These are phyloP conservation scores for Phylloporus sp. DNA, from an alignment of 1,284 basidiomycete genomes.

Conservation along the genomic window DNA sequence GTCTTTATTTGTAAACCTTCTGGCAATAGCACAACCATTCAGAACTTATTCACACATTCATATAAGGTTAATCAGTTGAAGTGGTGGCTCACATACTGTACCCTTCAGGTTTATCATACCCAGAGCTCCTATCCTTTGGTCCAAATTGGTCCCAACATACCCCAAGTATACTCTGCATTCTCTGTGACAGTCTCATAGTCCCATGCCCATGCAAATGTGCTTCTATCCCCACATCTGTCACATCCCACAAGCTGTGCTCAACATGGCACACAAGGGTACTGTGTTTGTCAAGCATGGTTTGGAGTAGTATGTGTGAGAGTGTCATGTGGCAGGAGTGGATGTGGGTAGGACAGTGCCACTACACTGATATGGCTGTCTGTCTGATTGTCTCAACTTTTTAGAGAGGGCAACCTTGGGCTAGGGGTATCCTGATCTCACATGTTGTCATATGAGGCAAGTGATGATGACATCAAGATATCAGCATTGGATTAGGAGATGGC, in stretches of 20 bases:
- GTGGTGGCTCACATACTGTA: no score
- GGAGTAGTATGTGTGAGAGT: conserved; percentile 73
- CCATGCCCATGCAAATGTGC: conserved; percentile 1
- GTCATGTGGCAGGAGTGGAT: conserved; percentile 56
- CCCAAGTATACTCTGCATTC: conserved; percentile 34
- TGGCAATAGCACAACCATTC: no score
- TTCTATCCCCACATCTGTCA: not conserved
- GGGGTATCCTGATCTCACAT: not conserved
- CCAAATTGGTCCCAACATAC: no score
- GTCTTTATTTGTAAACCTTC: no score
- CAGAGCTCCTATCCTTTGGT: no score
- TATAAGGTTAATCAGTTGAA: no score
- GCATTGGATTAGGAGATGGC: conserved; percentile 31
- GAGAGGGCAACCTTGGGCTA: conserved; percentile 23
- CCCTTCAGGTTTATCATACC: no score
- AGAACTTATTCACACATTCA: no score
- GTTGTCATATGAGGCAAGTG: conserved; percentile 7
- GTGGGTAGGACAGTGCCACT: conserved; percentile 68
- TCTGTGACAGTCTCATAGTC: conserved; percentile 47
- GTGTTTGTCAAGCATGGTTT: conserved; percentile 67
- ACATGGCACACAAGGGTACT: conserved; percentile 53
- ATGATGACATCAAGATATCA: conserved; percentile 24
- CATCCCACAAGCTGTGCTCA: conserved; percentile 43
- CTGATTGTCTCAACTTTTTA: conserved; percentile 70
- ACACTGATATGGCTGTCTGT: conserved; percentile 71